Base-by-base conservation (phyloP, 495 filamentous ascomycete genomes). In the Thermothielavioides terrestris region DNA sequence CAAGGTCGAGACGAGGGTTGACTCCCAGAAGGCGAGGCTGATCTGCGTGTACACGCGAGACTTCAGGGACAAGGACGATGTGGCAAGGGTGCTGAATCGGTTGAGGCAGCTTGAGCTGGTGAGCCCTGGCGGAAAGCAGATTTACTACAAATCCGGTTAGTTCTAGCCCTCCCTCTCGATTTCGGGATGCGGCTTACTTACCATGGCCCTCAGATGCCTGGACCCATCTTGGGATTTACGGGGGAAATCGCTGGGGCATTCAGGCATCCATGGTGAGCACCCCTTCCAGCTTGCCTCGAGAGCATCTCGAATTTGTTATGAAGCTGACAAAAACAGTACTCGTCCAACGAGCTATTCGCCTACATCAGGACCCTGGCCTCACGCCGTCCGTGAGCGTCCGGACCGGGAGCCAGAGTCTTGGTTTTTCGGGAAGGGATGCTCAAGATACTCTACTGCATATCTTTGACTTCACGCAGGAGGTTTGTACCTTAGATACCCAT, bases 31-130 rank as follows among this genome's bases (percentile, higher is more conserved):
- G 54, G 61, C 69, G 30, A 55, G 79, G 21, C 61, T 91, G 50
- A 79, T 94, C 30, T 88, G 82, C 46, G 69, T 94, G 2, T 94
- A 92, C 64, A 92, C 87, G 20, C 62, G 67, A 36, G 80, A 94
- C 61, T 90, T 84, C 61, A 66, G 64, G 27, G 85, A 94, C 55
- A 67, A 62, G 36, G 66, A 73, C 17, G 88, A 91, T 62, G 77
- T 90, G 18, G 77, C 69, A 49, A 72, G 85, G 32, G 83, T 92
- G 14, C 54, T 87, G 48, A 53, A 66, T 53, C 74, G 68, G 50
- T 57, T 94, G 53, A 72, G 75, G 35, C 68, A 77, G 37, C 59
- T 88, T 47, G 79, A 75, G 5, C 59, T 91, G 47, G 71, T 83
- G 17, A 70, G 70, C 18, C 49, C 51, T 22, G 63, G 62, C 3